Conservation (phyloP, 1,139 yeast species). For the Candida frijolesensis region DNA sequence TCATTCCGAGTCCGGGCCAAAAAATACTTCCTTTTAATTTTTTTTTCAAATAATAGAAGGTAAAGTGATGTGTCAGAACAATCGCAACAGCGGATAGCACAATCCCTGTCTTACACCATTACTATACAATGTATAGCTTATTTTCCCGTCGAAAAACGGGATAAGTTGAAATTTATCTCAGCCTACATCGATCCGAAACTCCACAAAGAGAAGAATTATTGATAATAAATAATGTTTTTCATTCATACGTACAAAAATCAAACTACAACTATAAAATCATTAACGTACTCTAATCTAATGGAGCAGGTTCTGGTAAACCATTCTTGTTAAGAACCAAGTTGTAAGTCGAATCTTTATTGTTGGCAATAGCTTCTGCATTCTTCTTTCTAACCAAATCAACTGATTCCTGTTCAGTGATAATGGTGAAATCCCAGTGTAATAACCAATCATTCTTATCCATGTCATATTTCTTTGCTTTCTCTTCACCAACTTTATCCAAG, state of each 20-base stretch:
- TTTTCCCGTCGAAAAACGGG: not conserved
- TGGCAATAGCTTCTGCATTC: conserved; percentile 20
- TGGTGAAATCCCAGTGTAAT: conserved; percentile 26
- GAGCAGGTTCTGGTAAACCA: conserved; percentile 21
- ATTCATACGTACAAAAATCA: not conserved
- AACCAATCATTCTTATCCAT: conserved; percentile 27
- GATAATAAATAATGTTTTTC: not conserved
- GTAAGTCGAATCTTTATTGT: conserved; percentile 8
- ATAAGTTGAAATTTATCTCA: not conserved
- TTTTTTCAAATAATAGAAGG: too few relatives aligned
- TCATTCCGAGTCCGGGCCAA: conserved; percentile 4
- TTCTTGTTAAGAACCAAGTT: conserved; percentile 18
- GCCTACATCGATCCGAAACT: not conserved
- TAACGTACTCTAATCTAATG: conserved; percentile 13
- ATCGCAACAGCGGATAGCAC: not conserved
- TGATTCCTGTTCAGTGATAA: conserved; percentile 24
- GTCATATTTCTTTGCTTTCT: conserved; percentile 21
- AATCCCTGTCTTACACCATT: not conserved
- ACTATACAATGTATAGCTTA: not conserved
- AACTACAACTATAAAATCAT: not conserved
- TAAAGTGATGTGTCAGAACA: too few relatives aligned
- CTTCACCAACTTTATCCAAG: conserved; percentile 22
- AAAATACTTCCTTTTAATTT: too few relatives aligned
- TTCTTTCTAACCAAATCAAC: conserved; percentile 16
- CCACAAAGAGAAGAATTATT: not conserved